Evolutionary conservation across 306 rosid species (phyloP).

Genomic region (Alnus rubra): DNA sequence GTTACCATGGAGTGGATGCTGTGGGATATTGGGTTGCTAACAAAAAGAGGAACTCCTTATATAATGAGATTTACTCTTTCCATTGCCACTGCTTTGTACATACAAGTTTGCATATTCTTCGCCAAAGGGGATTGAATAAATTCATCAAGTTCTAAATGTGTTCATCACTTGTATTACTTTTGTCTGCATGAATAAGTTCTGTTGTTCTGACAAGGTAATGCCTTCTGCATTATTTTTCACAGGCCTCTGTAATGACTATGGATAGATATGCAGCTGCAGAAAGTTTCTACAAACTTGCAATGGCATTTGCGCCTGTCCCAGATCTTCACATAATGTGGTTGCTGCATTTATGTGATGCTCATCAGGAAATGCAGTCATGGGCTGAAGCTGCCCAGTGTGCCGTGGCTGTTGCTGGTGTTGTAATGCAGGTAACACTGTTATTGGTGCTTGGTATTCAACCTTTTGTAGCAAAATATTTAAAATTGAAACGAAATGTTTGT

Average conservation of each 20-base stretch:
- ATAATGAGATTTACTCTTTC: not conserved
- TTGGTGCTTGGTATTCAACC: not conserved
- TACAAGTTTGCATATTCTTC: not conserved
- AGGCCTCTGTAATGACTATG: slow-evolving; percentile 87
- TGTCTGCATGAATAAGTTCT: slow-evolving; percentile 7
- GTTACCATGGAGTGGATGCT: not conserved
- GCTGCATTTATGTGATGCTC: slow-evolving; percentile 96
- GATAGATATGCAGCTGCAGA: slow-evolving; percentile 98
- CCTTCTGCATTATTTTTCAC: slow-evolving; percentile 28
- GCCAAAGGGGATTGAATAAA: not conserved
- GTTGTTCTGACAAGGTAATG: slow-evolving; percentile 4
- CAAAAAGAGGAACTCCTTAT: not conserved
- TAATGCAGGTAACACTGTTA: slow-evolving; percentile 74
- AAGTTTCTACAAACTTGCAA: slow-evolving; percentile 85
- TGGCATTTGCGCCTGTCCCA: slow-evolving; percentile 99
- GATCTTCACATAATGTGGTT: slow-evolving; percentile 99
- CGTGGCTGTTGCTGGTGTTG: slow-evolving; percentile 97
- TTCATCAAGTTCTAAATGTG: not conserved
- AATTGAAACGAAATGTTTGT: not conserved
- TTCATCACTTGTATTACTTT: not conserved
- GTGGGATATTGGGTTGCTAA: not conserved
- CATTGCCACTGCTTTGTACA: not conserved
- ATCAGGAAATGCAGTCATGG: slow-evolving; percentile 99
- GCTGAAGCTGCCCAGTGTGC: slow-evolving; percentile 99
- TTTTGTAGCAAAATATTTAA: not conserved